A percentile compares a stretch with the other conserved stretches of the same genome.
These are phyloP conservation scores for Globisporangium uncinulatum DNA, from an alignment of 352 stramenopile genomes.

Conservation along the genomic window DNA sequence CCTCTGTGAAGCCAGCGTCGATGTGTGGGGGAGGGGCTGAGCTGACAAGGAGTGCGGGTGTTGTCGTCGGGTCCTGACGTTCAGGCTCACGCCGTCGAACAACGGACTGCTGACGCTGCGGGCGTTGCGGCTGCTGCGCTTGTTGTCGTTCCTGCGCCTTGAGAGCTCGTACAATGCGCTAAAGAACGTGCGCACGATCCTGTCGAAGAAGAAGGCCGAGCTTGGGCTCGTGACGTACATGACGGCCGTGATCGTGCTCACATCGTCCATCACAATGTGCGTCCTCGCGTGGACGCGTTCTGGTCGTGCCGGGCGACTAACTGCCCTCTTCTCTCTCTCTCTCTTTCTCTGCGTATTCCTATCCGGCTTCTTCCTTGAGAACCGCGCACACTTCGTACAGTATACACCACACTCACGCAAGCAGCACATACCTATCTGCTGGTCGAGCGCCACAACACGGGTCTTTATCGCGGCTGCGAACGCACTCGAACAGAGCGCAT, in stretches of 20 bases:
- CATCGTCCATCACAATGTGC: constrained; percentile 80
- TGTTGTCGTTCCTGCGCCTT: constrained; percentile 78
- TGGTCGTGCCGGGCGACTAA: neutral
- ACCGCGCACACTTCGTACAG: constrained; percentile 58
- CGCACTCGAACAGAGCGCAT: constrained; percentile 74
- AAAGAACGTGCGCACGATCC: constrained; percentile 73
- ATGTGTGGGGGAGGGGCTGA: neutral
- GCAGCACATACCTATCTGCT: constrained; percentile 57
- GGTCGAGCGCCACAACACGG: constrained; percentile 56
- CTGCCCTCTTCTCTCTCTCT: too few relatives aligned
- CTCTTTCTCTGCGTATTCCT: neutral
- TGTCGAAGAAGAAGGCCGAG: constrained; percentile 67
- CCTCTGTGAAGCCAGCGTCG: neutral
- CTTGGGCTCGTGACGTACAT: constrained; percentile 78
- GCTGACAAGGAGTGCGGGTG: too few relatives aligned
- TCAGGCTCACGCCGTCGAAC: constrained; percentile 8
- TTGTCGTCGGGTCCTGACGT: neutral
- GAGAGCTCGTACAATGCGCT: constrained; percentile 76
- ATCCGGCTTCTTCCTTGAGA: constrained; percentile 79
- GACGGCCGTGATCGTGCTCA: constrained; percentile 73
- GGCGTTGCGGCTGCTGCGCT: constrained; percentile 60
- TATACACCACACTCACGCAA: too few relatives aligned
- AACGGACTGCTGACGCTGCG: constrained; percentile 62
- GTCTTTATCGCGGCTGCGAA: constrained; percentile 76
- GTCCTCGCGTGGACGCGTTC: neutral